Evolutionary conservation across 495 filamentous ascomycete species (phyloP), one percentile per base, ranked within the genome.

Genomic region (Poronia punctata): DNA sequence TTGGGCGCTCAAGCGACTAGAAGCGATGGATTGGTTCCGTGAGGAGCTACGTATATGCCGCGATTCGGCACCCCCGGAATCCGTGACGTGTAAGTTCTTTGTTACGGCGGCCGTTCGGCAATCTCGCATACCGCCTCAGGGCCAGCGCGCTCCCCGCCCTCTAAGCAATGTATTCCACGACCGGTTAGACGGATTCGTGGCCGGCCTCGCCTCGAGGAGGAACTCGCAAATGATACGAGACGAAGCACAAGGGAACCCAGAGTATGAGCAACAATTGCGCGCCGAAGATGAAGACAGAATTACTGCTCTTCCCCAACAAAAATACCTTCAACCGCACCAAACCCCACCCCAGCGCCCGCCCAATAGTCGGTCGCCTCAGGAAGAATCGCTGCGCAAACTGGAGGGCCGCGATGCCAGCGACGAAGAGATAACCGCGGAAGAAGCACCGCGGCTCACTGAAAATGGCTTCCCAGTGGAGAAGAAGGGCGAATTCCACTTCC

Each of bases 1-100:
- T 9, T 97, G 90, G 90, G 80, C 88, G 14, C 66, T 97, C 32
- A 90, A 89, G 59, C 78, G 82, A 37, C 76, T 86, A 24, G 90
- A 95, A 62, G 86, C 86, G 6, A 88, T 97, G 76, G 88, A 94
- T 58, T 97, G 90, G 90, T 97, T 97, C 73, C 84, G 85, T 56
- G 90, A 96, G 65, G 92, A 95, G 58, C 71, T 96, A 29, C 73
- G 86, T 33, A 88, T 95, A 51, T 92, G 89, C 65, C 72, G 86
- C 45, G 83, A 95, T 56, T 79, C 75, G 49, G 84, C 90, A 37
- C 85, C 88, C 18, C 76, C 85, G 31, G 83, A 88, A 61, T 78
- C 80, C 18, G 84, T 97, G 6, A 82, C 83, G 19, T 95, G 88
- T 67, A 87, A 94, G 60, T 95, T 96, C 69, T 97, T 84, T 65